Percentiles rank a stretch among this genome's conserved stretches.
Evolutionary conservation across 2,329 filamentous ascomycete genomes (phyloP).

Genomic region (Cladosporium phlei): DNA sequence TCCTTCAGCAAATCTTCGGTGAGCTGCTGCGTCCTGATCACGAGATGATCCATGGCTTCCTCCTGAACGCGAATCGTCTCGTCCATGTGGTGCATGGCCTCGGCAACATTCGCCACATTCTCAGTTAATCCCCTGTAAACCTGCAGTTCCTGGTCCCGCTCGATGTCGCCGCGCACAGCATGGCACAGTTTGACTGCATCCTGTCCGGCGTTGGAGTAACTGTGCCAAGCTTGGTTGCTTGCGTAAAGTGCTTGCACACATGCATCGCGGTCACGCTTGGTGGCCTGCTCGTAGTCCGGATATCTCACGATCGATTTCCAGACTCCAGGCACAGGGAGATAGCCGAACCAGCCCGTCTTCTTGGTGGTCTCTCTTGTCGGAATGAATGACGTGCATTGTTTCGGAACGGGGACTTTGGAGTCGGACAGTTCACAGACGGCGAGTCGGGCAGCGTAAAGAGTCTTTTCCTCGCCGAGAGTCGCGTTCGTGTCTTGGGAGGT

Average conservation of each 20-base stretch:
- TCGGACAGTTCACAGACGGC: slow-evolving; percentile 59
- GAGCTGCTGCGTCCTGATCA: too few relatives aligned
- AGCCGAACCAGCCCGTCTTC: slow-evolving; percentile 24
- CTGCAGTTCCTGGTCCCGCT: slow-evolving; percentile 41
- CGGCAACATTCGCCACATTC: background rate
- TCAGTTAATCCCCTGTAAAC: slow-evolving; percentile 16
- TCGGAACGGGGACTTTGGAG: slow-evolving; percentile 48
- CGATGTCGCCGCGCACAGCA: slow-evolving; percentile 54
- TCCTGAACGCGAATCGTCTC: slow-evolving; percentile 7
- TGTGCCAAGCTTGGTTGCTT: slow-evolving; percentile 54
- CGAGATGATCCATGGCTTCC: too few relatives aligned
- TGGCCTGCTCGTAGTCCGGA: slow-evolving; percentile 24
- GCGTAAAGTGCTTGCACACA: slow-evolving; percentile 52
- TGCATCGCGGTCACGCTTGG: slow-evolving; percentile 37
- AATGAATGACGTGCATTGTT: slow-evolving; percentile 48
- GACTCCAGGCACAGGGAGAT: slow-evolving; percentile 16
- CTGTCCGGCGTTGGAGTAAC: slow-evolving; percentile 58
- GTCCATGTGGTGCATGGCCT: slow-evolving; percentile 11
- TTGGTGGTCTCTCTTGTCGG: slow-evolving; percentile 35
- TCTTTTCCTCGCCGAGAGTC: slow-evolving; percentile 45
- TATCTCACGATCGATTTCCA: slow-evolving; percentile 17
- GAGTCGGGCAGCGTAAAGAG: slow-evolving; percentile 57
- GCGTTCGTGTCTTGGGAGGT: slow-evolving; percentile 17
- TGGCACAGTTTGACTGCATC: slow-evolving; percentile 60
- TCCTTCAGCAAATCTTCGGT: too few relatives aligned